Evolutionary conservation across 2,329 filamentous ascomycete genomes (phyloP).

Genomic region (Hypoxylon sp.): DNA sequence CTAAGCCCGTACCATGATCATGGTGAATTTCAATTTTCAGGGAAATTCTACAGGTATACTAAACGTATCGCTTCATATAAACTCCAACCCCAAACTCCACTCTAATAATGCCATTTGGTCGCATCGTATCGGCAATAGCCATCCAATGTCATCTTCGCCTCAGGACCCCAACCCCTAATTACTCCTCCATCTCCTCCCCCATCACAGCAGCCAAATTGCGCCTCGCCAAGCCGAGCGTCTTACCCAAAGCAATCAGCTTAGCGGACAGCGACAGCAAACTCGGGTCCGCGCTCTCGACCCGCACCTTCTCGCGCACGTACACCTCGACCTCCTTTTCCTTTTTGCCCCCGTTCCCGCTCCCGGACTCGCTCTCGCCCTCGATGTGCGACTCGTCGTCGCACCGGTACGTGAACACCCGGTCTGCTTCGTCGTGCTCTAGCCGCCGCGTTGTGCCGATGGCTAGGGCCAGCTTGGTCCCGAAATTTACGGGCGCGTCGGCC

Average conservation of each 20-base stretch:
- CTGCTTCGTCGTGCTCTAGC: slow-evolving; percentile 84
- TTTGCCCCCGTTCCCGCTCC: neutral
- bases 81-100: slow-evolving; percentile 16
- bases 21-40: neutral
- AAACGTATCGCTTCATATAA: slow-evolving; percentile 13
- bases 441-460: slow-evolving; percentile 76
- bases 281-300: slow-evolving; percentile 90
- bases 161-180: neutral
- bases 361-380: slow-evolving; percentile 20
- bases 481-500: slow-evolving; percentile 71
- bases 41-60: neutral
- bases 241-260: slow-evolving; percentile 83
- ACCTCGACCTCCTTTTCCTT: slow-evolving; percentile 69
- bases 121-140: neutral
- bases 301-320: slow-evolving; percentile 88
- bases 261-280: slow-evolving; percentile 86
- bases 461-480: slow-evolving; percentile 77
- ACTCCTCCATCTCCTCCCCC: slow-evolving; percentile 67
- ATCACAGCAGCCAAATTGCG: slow-evolving; percentile 83
- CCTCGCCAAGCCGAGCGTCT: slow-evolving; percentile 78
- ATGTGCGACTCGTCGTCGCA: slow-evolving; percentile 43
- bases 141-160: neutral
- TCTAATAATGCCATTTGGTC: slow-evolving; percentile 2
- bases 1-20: neutral
- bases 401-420: slow-evolving; percentile 78